A percentile compares a stretch with the other conserved stretches of the same genome.
phyloP scores from a whole-genome alignment of 768 basidiomycete genomes.

The Suillus placidus region DNA sequence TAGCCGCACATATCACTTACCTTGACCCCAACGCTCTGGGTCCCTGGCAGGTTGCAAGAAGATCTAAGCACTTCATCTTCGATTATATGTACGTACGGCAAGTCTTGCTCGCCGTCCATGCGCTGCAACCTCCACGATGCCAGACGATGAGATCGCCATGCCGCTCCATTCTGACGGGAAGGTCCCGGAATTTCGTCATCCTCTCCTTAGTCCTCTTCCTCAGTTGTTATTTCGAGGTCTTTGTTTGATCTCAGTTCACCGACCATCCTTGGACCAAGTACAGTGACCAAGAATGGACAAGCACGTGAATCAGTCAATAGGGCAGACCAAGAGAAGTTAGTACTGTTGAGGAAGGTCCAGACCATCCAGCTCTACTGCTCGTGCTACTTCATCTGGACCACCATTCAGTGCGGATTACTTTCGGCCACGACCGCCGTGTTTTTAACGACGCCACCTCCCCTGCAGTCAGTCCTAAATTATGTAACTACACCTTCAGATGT shows the following conservation, averaged over 20 bases:
- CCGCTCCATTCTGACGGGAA: neutral
- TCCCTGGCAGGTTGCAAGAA: neutral
- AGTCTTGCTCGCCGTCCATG: neutral
- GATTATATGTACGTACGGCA: neutral
- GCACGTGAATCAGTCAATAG: neutral
- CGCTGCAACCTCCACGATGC: neutral
- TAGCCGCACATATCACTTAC: neutral
- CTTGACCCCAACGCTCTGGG: neutral
- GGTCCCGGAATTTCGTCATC: neutral
- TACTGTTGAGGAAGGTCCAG: no score
- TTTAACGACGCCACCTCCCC: neutral
- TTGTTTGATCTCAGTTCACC: constrained; percentile 5
- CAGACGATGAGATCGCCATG: neutral
- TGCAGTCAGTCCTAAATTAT: neutral
- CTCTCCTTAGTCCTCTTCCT: neutral
- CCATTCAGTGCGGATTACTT: neutral
- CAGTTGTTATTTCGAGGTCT: constrained; percentile 1
- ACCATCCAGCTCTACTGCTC: no score
- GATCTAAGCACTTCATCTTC: neutral
- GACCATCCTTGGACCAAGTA: constrained; percentile 5
- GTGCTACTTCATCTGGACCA: neutral
- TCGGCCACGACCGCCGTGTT: neutral
- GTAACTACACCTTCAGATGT: neutral
- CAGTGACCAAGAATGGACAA: neutral
- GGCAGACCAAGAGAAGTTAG: no score